Evolutionary conservation across 2,329 filamentous ascomycete species (phyloP).

Genomic region (Xylaria sp.): DNA sequence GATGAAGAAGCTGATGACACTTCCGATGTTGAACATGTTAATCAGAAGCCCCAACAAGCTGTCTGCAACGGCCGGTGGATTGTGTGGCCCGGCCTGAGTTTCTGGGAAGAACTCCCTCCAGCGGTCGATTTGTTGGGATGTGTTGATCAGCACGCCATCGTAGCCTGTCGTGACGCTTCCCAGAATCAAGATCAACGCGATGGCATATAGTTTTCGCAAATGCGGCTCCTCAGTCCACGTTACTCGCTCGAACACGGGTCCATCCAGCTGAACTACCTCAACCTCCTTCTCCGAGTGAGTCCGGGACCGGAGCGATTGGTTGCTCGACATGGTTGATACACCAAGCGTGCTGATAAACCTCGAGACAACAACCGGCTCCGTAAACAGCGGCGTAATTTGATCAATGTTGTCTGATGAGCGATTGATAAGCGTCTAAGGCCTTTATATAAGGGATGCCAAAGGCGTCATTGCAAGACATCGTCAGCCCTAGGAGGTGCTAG

Average conservation of each 20-base stretch:
- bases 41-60: constrained; percentile 35
- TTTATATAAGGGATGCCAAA: not conserved
- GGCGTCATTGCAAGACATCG: constrained; percentile 4
- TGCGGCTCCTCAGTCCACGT: constrained; percentile 53
- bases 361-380: not conserved
- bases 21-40: constrained; percentile 39
- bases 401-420: not conserved
- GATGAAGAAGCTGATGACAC: constrained; percentile 36
- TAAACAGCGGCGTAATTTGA: not conserved
- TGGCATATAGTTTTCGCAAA: constrained; percentile 50
- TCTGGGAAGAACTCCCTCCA: constrained; percentile 47
- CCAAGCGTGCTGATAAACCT: not conserved
- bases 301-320: constrained; percentile 9
- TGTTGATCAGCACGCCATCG: constrained; percentile 57
- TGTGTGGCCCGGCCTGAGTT: constrained; percentile 32
- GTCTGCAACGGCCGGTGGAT: constrained; percentile 36
- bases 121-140: constrained; percentile 50
- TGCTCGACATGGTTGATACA: constrained; percentile 13
- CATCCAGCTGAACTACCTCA: constrained; percentile 19
- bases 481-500: constrained; percentile 4
- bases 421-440: not conserved
- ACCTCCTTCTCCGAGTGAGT: constrained; percentile 10
- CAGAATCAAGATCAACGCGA: constrained; percentile 50
- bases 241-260: constrained; percentile 34
- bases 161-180: constrained; percentile 59